Base-by-base conservation (phyloP, 177 flowering plant genomes). In the Telopea speciosissima region DNA sequence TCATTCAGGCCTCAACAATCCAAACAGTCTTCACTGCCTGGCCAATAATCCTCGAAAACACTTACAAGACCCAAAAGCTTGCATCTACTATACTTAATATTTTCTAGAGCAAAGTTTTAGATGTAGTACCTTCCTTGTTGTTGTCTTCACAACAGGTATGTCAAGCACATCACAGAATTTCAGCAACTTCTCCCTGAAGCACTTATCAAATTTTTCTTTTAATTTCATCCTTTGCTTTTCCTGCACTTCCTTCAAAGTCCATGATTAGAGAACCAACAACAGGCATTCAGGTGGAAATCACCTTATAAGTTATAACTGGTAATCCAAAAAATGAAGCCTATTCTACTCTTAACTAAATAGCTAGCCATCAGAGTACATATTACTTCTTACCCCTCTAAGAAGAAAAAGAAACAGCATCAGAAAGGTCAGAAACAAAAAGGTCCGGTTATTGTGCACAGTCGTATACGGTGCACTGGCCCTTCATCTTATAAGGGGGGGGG, bases 91-190 rank as follows among this genome's bases (percentile, higher is more conserved):
- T 2, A 22, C 3, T 28, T 24, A 56, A 31, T 40, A 65, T 3
- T 31, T 68, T 49, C 63, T 58, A 36, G 36, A 64, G 45, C 1
- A n/a, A 68, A 58, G 23, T n/a, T 31, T 2, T 58, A 59, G 21
- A 24, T 33, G 21, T 59, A 22, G 60, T 60, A 91, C 98, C 98
- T 93, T 93, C 79, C 78, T 91, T 45, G 84, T 74, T 45, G 83
- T 78, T 70, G 88, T 77, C 79, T 81, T 93, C 21, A 83, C 42
- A 79, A 89, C 70, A 23, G 87, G 81, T 72, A 93, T 76, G 79
- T 90, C 93, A 62, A 92, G 84, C 52, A 89, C 62, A 73, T 92
- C 94, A 75, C 98, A 92, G 71, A 92, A 77, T 66, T 92, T 95
- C 72, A 83, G 62, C 78, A 92, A 66, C 59, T 87, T 92, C 76